Base-by-base conservation (phyloP, 2,329 filamentous ascomycete genomes). In the Cyphellophora europaea region DNA sequence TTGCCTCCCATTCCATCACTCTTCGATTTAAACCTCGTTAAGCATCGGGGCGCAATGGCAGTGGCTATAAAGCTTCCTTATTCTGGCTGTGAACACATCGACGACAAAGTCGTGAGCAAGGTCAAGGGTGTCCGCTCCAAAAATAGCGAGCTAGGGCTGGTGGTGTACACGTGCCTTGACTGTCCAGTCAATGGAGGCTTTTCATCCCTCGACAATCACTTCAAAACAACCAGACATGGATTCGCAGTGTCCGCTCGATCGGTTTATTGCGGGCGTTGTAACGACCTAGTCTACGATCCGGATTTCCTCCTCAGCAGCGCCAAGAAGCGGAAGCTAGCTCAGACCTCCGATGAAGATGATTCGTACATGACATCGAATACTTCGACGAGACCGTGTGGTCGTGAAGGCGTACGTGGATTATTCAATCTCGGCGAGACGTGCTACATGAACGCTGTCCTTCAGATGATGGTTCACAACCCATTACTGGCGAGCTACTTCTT, bases 361-460 rank as follows among this genome's bases (percentile, higher is more conserved):
- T 43, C 47, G 4, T 47, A 44, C 19, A 23, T 49, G 25, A 40
- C 41, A 6, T 29, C 45, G 15, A 49, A 49, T 30, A 48, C 47
- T 6, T 38, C 45, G 4, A 43, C 78, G 38, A 79, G 84, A 5
- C 82, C 86, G 10, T 95, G 89, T 54, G 78, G 84, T 37, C 87
- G 86, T 12, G 87, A 82, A 47, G 89, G 91, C 6, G 74, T 95
- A 25, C 78, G 91, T 21, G 89, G 89, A 19, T 81, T 98, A 41
- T 95, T 93, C 61, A 98, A 96, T 53, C 89, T 94, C 56, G 91
- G 89, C n/a, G 87, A 93, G 39, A 96, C 91, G 8, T 98, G 89
- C 65, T 98, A 95, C 61, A 89, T 96, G 71, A 93, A 91, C 50
- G 89, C 95, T 18, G 87, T 96, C 31, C 69, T 98, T 11, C 91